These are phyloP conservation scores for Tolypocladium endophyticum DNA, from an alignment of 2,329 filamentous ascomycete genomes.

Conservation along the genomic window DNA sequence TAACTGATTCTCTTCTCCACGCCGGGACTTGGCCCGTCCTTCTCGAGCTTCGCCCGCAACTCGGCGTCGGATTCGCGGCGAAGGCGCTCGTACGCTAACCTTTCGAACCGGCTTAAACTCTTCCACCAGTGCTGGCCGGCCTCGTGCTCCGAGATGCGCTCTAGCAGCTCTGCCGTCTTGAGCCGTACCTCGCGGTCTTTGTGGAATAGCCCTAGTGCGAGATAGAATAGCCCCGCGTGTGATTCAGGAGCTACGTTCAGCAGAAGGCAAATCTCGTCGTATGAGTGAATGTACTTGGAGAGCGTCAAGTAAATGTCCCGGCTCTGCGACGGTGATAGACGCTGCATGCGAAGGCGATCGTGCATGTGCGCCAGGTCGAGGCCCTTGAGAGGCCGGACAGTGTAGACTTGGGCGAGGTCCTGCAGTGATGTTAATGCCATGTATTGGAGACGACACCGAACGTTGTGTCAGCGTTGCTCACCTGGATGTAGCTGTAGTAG, in stretches of 20 bases:
- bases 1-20: slow-evolving; percentile 40
- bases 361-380: slow-evolving; percentile 87
- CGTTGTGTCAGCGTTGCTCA: slow-evolving; percentile 19
- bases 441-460: not conserved
- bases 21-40: slow-evolving; percentile 28
- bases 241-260: slow-evolving; percentile 75
- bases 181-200: slow-evolving; percentile 70
- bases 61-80: slow-evolving; percentile 54
- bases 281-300: slow-evolving; percentile 62
- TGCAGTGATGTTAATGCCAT: slow-evolving; percentile 16
- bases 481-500: slow-evolving; percentile 92
- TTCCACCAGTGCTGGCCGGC: slow-evolving; percentile 92
- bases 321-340: slow-evolving; percentile 64
- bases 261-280: slow-evolving; percentile 77
- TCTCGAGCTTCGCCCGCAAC: slow-evolving; percentile 33
- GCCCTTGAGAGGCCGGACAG: slow-evolving; percentile 59
- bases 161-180: slow-evolving; percentile 68
- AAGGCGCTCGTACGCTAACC: slow-evolving; percentile 72
- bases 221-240: slow-evolving; percentile 81
- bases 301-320: slow-evolving; percentile 80
- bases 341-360: slow-evolving; percentile 76
- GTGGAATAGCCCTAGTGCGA: slow-evolving; percentile 87
- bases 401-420: slow-evolving; percentile 57
- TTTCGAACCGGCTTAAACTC: slow-evolving; percentile 76
- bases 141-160: slow-evolving; percentile 74